Evolutionary conservation across 176 grass and related monocot species (phyloP), one percentile per base, ranked within the genome.

Genomic region (Carex kokanica): DNA sequence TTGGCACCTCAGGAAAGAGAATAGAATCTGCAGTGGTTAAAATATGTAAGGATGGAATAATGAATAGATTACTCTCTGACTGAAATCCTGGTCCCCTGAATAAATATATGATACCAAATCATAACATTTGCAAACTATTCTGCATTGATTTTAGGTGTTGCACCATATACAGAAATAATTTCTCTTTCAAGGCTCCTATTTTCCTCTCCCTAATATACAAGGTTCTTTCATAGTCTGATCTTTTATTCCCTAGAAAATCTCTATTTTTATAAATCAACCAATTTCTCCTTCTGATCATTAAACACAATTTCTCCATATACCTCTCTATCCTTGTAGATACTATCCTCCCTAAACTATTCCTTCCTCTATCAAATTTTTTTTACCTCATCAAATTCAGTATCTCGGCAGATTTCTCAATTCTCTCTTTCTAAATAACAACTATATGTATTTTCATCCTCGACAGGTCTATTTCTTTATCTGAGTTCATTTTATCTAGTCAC

Each of bases 1-100:
- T 99, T 43, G 96, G 96, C 34, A 95, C 96, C 7, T 99, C 96
- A 61, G 96, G 96, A 60, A 91, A 99, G 81, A 99, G 94, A 88
- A 99, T 99, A 70, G 96, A 99, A 95, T 99, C 96, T 99, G 89
- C 82, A 55, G 49, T 78, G 7, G 14, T 55, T 45, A 29, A 56
- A 78, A 56, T 16, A 55, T 56, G 12, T 78, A 54, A 55, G 20
- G 45, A 25, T 6, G 4, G 6, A 56, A 56, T 34, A 78, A 55
- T 31, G 13, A 15, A 78, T 25, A 3, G 43, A 78, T 78, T 54
- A 52, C 14, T 56, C 73, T 56, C 21, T 9, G 49, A 78, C 47
- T 53, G 23, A 25, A 17, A 53, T 29, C 27, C 45, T 27, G 27
- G 24, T 78, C 51, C 24, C 24, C 51, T 56, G 7, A 56, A 31